Conservation (phyloP, 495 filamentous ascomycete species). For the Venustampulla echinocandica region DNA sequence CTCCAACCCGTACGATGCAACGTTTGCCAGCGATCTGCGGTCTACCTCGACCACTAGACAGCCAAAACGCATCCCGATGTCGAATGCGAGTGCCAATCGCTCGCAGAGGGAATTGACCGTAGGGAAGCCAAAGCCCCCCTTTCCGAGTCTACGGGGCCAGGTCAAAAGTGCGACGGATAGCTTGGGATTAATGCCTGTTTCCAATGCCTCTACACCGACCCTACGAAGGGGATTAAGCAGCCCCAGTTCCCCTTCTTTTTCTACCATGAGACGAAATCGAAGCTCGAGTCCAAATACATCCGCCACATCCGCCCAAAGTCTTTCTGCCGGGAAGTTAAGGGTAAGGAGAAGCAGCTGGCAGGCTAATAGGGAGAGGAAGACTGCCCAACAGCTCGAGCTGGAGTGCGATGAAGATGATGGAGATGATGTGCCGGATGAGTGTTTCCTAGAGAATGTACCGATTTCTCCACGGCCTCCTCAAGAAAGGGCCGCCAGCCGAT, state of each 20-base stretch:
- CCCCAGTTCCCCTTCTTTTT: conserved; percentile 16
- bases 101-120: conserved; percentile 25
- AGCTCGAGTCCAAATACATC: conserved; percentile 20
- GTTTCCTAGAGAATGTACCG: conserved; percentile 86
- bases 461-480: conserved; percentile 75
- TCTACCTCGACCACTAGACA: conserved; percentile 18
- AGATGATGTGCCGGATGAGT: conserved; percentile 84
- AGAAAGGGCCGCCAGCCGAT: conserved; percentile 49
- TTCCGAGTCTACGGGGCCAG: conserved; percentile 18
- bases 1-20: conserved; percentile 34
- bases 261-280: conserved; percentile 20
- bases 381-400: conserved; percentile 67
- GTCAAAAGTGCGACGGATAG: conserved; percentile 15
- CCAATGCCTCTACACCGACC: conserved; percentile 21
- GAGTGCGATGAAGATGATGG: conserved; percentile 79
- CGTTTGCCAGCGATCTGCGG: conserved; percentile 29
- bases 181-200: conserved; percentile 16
- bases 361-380: conserved; percentile 54
- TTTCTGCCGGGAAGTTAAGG: conserved; percentile 30
- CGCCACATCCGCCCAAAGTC: conserved; percentile 27
- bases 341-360: conserved; percentile 64
- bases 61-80: conserved; percentile 22
- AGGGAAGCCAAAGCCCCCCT: conserved; percentile 18
- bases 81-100: conserved; percentile 14
- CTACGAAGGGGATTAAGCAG: conserved; percentile 19